These are phyloP conservation scores for Leccinellum rugosiceps DNA, from an alignment of 768 basidiomycete species.

Conservation along the genomic window DNA sequence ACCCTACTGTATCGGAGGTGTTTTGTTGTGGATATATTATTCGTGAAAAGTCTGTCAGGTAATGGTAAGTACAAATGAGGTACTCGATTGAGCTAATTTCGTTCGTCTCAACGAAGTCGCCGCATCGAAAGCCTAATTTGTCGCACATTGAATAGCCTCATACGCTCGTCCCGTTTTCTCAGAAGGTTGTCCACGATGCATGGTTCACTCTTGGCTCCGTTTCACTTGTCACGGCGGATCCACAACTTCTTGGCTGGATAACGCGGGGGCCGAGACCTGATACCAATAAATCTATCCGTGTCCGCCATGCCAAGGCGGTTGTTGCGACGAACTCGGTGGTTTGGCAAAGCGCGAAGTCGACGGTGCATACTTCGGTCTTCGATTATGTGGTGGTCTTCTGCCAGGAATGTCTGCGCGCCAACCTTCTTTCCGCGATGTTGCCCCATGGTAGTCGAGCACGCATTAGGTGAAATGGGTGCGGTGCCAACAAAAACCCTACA, in stretches of 20 bases:
- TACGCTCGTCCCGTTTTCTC: neutral
- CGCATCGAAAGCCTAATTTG: neutral
- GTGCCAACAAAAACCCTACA: constrained; percentile 1
- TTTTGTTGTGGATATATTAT: neutral
- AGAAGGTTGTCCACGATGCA: neutral
- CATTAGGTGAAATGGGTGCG: neutral
- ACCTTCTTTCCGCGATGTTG: neutral
- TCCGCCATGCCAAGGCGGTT: neutral
- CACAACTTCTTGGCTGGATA: neutral
- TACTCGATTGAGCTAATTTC: neutral
- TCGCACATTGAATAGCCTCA: no score
- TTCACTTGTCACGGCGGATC: neutral
- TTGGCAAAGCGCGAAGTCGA: neutral
- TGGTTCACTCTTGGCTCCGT: neutral
- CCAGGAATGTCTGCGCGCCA: neutral
- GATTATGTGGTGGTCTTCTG: neutral
- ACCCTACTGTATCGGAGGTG: neutral
- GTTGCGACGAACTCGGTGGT: neutral
- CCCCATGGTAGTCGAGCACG: neutral
- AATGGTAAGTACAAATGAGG: neutral
- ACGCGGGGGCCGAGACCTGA: neutral
- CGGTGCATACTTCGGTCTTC: neutral
- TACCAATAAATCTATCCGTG: neutral
- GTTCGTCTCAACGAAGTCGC: neutral
- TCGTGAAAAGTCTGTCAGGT: neutral